Conservation (phyloP, 2,329 filamentous ascomycete genomes). For the Boeremia lycopersici region DNA sequence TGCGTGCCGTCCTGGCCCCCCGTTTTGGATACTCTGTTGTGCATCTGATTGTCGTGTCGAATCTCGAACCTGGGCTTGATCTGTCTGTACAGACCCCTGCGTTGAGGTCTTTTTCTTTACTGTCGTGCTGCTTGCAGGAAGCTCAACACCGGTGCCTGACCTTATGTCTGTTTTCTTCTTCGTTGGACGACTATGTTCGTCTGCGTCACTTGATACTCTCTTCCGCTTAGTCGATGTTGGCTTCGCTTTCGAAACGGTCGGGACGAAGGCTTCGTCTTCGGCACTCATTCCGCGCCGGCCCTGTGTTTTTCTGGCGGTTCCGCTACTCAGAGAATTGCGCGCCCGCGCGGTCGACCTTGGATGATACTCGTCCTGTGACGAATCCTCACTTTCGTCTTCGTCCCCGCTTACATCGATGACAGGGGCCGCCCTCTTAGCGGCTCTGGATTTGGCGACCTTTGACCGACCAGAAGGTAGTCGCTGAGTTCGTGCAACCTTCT, state of each 20-base stretch:
- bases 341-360: background rate
- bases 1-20: conserved; percentile 7
- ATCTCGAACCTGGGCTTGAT: background rate
- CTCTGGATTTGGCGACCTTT: conserved; percentile 6
- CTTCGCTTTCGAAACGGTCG: conserved; percentile 7
- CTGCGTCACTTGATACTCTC: background rate
- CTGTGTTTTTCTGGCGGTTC: conserved; percentile 1
- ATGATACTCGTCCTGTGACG: conserved; percentile 3
- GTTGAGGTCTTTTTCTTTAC: background rate
- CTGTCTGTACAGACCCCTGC: background rate
- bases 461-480: conserved; percentile 6
- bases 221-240: conserved; percentile 17
- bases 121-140: background rate
- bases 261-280: conserved; percentile 21
- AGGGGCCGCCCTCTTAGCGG: background rate
- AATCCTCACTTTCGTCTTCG: background rate
- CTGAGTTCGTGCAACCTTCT: conserved; percentile 12
- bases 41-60: background rate
- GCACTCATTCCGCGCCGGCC: conserved; percentile 1
- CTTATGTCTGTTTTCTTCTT: conserved; percentile 7
- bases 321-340: background rate
- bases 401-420: background rate
- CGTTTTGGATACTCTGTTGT: conserved; percentile 2
- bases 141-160: background rate
- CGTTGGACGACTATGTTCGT: background rate